Evolutionary conservation across 164 flowering plant genomes (phyloP), one percentile per base, ranked within the genome.

Genomic region (Magnolia sinica): DNA sequence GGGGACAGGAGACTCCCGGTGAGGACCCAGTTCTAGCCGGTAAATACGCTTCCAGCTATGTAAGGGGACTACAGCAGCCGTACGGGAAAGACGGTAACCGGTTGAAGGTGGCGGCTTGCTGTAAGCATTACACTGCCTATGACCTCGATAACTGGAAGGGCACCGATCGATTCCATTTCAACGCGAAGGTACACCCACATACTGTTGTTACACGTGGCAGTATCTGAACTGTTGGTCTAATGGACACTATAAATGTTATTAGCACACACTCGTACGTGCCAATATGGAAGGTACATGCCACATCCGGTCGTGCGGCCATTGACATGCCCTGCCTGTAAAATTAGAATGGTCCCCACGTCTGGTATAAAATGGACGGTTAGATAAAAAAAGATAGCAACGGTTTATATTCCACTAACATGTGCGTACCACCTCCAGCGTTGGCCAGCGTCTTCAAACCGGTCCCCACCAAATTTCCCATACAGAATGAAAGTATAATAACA

Each of bases 1-100:
- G 98, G 0, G 97, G 97, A 49, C 98, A 95, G 86, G 98, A 95
- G 82, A 95, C 98, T 50, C 98, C 98, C 81, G 98, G 98, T 37
- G 98, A 95, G 71, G 98, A 95, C 64, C 98, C 98, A 8, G 66
- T 87, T 2, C 24, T 95, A 0, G 93, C 89, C 70, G 92, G 92
- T 63, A 77, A 78, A 23, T 95, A 95, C 67, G 97, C 96, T 0
- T 90, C 91, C 18, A 85, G 88, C 73, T 95, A 91, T 73, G 97
- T 91, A 0, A 77, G 85, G 19, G 98, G 98, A 0, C 79, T 95
- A 45, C 98, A 95, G 81, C 65, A 79, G 70, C 77, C 77, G 1
- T 50, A 74, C 74, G 98, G 97, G 0, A 72, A 29, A 16, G 87
- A 81, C 76, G 84, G 84, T 24, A 75, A 80, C 82, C 86, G 90